Percentiles rank a stretch among this genome's conserved stretches.
phyloP scores from a whole-genome alignment of 495 filamentous ascomycete species.

The Aspergillus kassunensis region DNA sequence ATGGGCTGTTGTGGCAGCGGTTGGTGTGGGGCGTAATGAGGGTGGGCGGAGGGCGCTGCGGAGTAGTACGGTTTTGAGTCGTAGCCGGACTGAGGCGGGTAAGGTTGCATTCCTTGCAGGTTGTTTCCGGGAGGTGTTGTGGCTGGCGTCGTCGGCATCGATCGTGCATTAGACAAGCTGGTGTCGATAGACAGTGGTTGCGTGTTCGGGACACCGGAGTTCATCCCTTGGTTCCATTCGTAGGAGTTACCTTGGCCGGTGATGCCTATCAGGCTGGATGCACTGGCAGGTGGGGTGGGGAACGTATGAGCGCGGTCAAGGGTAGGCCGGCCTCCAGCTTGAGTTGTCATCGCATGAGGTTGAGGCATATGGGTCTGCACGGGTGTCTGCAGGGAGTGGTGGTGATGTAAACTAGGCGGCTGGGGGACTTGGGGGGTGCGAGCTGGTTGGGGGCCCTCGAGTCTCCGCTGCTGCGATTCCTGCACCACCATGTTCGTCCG shows the following conservation, averaged over 20 bases:
- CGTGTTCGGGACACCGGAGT: slow-evolving; percentile 54
- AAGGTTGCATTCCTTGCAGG: slow-evolving; percentile 73
- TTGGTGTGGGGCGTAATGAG: slow-evolving; percentile 63
- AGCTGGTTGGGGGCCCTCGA: slow-evolving; percentile 32
- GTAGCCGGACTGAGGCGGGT: slow-evolving; percentile 67
- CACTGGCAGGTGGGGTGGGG: slow-evolving; percentile 89
- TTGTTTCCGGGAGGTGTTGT: slow-evolving; percentile 83
- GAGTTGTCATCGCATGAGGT: slow-evolving; percentile 71
- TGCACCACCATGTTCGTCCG: slow-evolving; percentile 83
- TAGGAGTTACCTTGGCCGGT: slow-evolving; percentile 67
- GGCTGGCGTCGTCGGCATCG: slow-evolving; percentile 89
- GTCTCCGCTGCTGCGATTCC: slow-evolving; percentile 73
- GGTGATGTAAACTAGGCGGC: slow-evolving; percentile 71
- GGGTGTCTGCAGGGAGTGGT: slow-evolving; percentile 72
- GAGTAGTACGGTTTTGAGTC: slow-evolving; percentile 82
- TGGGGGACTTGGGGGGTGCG: slow-evolving; percentile 54
- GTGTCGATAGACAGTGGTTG: slow-evolving; percentile 86
- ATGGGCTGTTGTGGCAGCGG: slow-evolving; percentile 63
- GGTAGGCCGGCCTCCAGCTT: slow-evolving; percentile 64
- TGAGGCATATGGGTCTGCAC: slow-evolving; percentile 62
- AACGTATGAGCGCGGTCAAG: slow-evolving; percentile 85
- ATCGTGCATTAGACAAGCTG: slow-evolving; percentile 72
- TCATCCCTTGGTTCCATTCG: slow-evolving; percentile 72
- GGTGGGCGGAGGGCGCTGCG: slow-evolving; percentile 63
- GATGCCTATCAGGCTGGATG: slow-evolving; percentile 84